phyloP scores from a whole-genome alignment of 352 stramenopile genomes.

The Thraustochytrium sp. region DNA sequence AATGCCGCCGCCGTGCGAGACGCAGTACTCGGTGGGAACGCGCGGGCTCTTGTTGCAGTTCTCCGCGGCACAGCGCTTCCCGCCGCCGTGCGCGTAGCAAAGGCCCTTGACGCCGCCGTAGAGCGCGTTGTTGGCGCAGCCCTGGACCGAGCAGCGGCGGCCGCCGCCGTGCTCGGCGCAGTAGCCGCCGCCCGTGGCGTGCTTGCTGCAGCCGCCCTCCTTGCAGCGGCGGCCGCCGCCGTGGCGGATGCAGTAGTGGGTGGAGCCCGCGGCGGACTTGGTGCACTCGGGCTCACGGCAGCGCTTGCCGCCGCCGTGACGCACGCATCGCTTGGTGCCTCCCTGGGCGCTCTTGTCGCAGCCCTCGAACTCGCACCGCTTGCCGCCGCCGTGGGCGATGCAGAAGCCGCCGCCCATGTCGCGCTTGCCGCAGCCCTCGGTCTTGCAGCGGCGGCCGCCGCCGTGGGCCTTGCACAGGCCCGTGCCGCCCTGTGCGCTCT shows the following conservation, averaged over 20 bases:
- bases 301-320: constrained; percentile 66
- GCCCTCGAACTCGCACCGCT: constrained; percentile 60
- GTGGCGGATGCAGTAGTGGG: constrained; percentile 28
- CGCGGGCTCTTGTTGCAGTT: constrained; percentile 52
- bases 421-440: constrained; percentile 69
- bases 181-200: background rate
- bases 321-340: constrained; percentile 68
- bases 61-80: constrained; percentile 65
- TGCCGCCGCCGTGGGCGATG: constrained; percentile 68
- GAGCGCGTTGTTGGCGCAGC: constrained; percentile 58
- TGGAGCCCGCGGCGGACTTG: constrained; percentile 64
- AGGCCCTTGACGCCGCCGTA: constrained; percentile 59
- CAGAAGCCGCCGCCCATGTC: constrained; percentile 72
- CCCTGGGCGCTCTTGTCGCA: constrained; percentile 75
- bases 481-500: constrained; percentile 64
- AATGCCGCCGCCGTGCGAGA: background rate
- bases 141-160: constrained; percentile 61
- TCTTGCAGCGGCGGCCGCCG: constrained; percentile 53
- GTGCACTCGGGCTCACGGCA: constrained; percentile 63
- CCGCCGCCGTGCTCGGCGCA: constrained; percentile 59
- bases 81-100: constrained; percentile 70
- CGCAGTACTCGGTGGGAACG: constrained; percentile 15
- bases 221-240: constrained; percentile 13
- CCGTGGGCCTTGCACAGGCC: constrained; percentile 40
- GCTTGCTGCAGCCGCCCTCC: constrained; percentile 12